Evolutionary conservation across 2,329 filamentous ascomycete genomes (phyloP).

Genomic region (Calonectria crousiana): DNA sequence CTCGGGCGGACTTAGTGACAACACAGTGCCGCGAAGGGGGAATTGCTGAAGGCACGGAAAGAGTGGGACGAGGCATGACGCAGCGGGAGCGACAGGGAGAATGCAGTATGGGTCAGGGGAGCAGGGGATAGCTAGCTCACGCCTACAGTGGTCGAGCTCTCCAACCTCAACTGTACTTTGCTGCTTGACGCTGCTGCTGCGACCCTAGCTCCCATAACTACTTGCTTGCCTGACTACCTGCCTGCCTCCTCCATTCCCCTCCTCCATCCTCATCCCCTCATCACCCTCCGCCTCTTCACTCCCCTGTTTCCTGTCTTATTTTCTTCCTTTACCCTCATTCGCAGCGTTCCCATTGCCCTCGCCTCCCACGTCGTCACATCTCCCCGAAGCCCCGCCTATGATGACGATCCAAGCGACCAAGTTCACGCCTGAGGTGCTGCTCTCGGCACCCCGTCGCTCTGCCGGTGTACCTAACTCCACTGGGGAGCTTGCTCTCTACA

Average conservation of each 20-base stretch:
- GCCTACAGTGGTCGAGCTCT: constrained; percentile 3
- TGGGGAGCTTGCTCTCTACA: constrained; percentile 75
- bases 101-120: not conserved
- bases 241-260: not conserved
- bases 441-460: constrained; percentile 81
- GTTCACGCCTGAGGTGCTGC: constrained; percentile 82
- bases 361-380: not conserved
- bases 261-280: not conserved
- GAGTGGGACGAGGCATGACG: not conserved
- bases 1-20: not conserved
- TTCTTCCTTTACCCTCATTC: not conserved
- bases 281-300: not conserved
- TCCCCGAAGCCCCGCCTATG: constrained; percentile 32
- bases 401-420: constrained; percentile 80
- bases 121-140: not conserved
- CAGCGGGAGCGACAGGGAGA: constrained; percentile 2
- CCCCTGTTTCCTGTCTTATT: not conserved
- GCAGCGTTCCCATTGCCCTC: not conserved
- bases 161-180: constrained; percentile 2
- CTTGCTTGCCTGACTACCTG: not conserved
- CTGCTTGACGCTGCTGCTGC: not conserved
- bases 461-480: constrained; percentile 76
- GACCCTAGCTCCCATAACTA: not conserved
- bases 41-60: not conserved
- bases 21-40: not conserved